Evolutionary conservation across 2,329 filamentous ascomycete genomes (phyloP), one percentile per base, ranked within the genome.

Genomic region (Diaporthe nobilis): DNA sequence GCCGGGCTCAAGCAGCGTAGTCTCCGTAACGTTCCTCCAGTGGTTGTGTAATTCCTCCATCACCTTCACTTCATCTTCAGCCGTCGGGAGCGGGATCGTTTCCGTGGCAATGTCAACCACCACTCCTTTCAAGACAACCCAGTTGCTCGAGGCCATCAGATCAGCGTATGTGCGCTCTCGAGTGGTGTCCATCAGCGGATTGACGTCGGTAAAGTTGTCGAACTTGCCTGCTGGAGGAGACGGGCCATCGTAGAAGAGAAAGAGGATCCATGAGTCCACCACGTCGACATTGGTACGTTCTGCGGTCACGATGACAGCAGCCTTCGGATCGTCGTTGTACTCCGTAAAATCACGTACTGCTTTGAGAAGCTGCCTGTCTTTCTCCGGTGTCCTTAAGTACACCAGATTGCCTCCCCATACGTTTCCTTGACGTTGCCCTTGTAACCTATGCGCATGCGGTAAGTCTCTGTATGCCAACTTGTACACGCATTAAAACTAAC

Each of bases 351-450:
- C 63, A 12, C 63, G 63, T 5, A 67, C 63, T 51, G 63, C 63
- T 25, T 67, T 51, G 28, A 67, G 63, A 37, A 67, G 63, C 63
- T 67, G 8, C 20, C 1, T 34, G 31, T 67, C 63, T 51, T 67
- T 67, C 63, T 67, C 63, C 22, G 63, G 44, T 37, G 63, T 67
- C 44, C 63, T 67, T 22, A 51, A n/a, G 44, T 67, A 67, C 28
- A 67, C 63, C 31, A 67, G 63, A 25, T 67, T 67, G 28, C 63
- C 63, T 22, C 63, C 63, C 63, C 63, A 67, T 25, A 67, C 63
- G 63, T 67, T 67, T 67, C 22, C 63, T 51, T 67, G 63, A 51
- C 44, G 63, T 37, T 67, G 63, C 12, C 63, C 63, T 37, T 67
- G 63, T 12, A 67, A 25, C 31, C 63, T 67, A 37, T 10, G 20